Conservation (phyloP, 2,329 filamentous ascomycete species). For the Xylariomycetidae sp. region DNA sequence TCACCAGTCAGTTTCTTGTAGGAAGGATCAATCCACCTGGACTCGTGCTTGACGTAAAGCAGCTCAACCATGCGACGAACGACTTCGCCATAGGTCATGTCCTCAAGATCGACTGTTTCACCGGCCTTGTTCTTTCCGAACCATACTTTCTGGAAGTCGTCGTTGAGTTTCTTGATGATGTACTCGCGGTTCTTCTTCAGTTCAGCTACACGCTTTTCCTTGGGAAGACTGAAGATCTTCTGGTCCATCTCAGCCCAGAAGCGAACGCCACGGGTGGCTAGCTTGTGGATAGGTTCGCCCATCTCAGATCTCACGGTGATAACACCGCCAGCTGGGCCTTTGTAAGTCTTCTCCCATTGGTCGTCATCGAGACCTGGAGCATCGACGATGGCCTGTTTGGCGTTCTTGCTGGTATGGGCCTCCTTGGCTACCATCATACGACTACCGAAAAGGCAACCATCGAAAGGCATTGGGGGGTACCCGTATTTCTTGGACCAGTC, state of each 20-base stretch:
- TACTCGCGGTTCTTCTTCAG: conserved; percentile 83
- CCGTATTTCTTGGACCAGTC: conserved; percentile 81
- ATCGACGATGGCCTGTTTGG: conserved; percentile 85
- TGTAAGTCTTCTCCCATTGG: conserved; percentile 91
- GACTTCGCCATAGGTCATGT: conserved; percentile 92
- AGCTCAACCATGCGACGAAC: conserved; percentile 82
- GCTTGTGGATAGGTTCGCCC: conserved; percentile 98
- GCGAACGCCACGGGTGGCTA: conserved; percentile 88
- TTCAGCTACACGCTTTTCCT: conserved; percentile 84
- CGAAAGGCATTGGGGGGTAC: conserved; percentile 89
- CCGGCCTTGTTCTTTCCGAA: conserved; percentile 81
- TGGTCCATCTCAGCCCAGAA: conserved; percentile 99
- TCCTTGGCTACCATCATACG: conserved; percentile 95
- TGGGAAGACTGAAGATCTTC: conserved; percentile 95
- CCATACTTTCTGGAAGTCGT: conserved; percentile 96
- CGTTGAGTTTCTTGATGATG: conserved; percentile 93
- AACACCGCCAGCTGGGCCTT: conserved; percentile 83
- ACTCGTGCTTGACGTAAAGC: conserved; percentile 86
- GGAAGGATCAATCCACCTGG: conserved; percentile 84
- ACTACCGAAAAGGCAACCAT: conserved; percentile 84
- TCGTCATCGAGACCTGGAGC: conserved; percentile 74
- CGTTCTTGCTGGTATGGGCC: conserved; percentile 77
- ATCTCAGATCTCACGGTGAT: conserved; percentile 98
- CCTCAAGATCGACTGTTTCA: conserved; percentile 79
- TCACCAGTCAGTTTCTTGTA: conserved; percentile 81